Conservation (phyloP, 768 basidiomycete genomes). For the Boletus huronensis region DNA sequence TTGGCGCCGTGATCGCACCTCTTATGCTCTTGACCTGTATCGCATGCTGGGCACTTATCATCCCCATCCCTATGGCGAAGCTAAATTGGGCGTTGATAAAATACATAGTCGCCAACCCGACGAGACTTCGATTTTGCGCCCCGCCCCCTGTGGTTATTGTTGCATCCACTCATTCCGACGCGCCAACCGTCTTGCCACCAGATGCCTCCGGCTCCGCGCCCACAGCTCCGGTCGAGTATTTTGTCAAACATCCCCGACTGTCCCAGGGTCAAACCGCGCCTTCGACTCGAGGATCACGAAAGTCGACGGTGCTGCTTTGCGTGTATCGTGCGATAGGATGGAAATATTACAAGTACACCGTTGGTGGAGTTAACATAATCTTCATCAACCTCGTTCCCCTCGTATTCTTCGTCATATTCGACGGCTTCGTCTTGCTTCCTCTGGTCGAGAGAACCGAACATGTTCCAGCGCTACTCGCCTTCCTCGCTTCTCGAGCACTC, state of each 20-base stretch:
- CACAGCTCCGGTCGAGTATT: conserved; percentile 43
- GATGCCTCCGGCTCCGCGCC: conserved; percentile 10
- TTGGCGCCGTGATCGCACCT: conserved; percentile 80
- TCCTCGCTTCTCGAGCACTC: conserved; percentile 69
- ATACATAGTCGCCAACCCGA: conserved; percentile 74
- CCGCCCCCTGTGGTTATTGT: conserved; percentile 69
- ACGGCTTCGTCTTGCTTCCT: conserved; percentile 78
- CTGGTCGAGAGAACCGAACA: conserved; percentile 61
- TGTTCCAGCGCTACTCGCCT: conserved; percentile 60
- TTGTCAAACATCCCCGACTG: conserved; percentile 69
- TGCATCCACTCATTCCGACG: conserved; percentile 29
- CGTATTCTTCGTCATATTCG: conserved; percentile 95
- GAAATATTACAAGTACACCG: conserved; percentile 98
- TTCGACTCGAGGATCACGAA: conserved; percentile 59
- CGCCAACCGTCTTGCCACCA: conserved; percentile 1
- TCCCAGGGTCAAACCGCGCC: conserved; percentile 90
- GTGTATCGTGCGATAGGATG: conserved; percentile 88
- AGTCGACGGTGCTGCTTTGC: conserved; percentile 88
- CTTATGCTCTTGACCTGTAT: conserved; percentile 83
- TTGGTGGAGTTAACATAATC: conserved; percentile 97
- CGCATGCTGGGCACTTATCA: conserved; percentile 91
- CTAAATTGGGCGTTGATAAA: conserved; percentile 93
- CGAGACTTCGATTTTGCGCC: conserved; percentile 87
- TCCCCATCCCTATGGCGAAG: conserved; percentile 98
- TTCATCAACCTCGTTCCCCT: conserved; percentile 93